Conservation (phyloP, 495 filamentous ascomycete species). For the Glarea lozoyensis region DNA sequence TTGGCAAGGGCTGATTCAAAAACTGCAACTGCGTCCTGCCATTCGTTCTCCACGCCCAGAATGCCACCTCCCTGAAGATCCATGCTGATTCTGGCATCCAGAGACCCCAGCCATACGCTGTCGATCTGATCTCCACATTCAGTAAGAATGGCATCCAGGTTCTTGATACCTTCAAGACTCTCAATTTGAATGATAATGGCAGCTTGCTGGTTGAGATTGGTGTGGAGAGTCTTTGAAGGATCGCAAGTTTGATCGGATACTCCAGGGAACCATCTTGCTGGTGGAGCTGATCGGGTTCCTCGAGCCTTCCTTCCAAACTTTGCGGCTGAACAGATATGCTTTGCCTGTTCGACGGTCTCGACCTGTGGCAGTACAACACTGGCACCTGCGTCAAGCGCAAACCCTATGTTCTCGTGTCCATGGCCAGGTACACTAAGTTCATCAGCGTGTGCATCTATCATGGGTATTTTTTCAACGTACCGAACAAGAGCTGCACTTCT, state of each 20-base stretch:
- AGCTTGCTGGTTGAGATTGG: conserved; percentile 33
- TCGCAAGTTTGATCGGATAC: conserved; percentile 24
- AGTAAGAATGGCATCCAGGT: conserved; percentile 44
- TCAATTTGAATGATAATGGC: conserved; percentile 42
- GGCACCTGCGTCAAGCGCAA: conserved; percentile 38
- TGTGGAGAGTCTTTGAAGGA: conserved; percentile 22
- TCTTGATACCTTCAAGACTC: conserved; percentile 40
- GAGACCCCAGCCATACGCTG: conserved; percentile 33
- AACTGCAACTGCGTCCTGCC: conserved; percentile 25
- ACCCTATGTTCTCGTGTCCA: conserved; percentile 37
- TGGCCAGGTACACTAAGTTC: conserved; percentile 30
- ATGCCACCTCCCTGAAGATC: conserved; percentile 20
- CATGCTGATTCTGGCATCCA: conserved; percentile 35
- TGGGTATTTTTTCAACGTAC: not conserved
- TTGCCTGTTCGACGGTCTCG: conserved; percentile 36
- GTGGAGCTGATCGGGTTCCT: conserved; percentile 35
- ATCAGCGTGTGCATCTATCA: not conserved
- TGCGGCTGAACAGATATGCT: conserved; percentile 31
- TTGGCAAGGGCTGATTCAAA: conserved; percentile 29
- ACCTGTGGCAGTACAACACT: conserved; percentile 36
- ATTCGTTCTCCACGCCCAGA: conserved; percentile 29
- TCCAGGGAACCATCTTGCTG: conserved; percentile 28
- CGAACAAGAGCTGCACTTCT: conserved; percentile 31
- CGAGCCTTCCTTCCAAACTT: conserved; percentile 29
- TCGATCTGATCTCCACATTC: conserved; percentile 31